Base-by-base conservation (phyloP, 2,329 filamentous ascomycete species). In the Fonsecaea pedrosoi region DNA sequence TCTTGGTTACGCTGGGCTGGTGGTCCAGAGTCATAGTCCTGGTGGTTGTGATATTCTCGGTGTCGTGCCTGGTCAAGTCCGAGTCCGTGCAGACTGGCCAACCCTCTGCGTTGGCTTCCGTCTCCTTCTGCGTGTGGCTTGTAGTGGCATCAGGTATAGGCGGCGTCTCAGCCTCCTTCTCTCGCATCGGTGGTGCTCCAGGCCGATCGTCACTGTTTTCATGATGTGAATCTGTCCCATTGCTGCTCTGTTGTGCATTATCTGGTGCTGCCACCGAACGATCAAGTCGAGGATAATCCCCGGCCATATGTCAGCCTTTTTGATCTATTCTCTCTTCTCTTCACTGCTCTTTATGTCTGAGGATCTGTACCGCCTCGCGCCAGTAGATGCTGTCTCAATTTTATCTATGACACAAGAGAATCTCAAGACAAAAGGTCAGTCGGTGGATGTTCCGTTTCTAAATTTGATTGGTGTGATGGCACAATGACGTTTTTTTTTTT, bases 1-100 rank as follows among this genome's bases (percentile, higher is more conserved):
- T 64, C 15, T 30, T 34, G 12, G 62, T 32, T 30, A 64, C 30
- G 62, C 62, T 64, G 9, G 10, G 38, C 8, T 53, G 30, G 21
- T 32, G 54, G 5, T 30, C 38, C 3, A 25, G 18, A 12, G 21
- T 50, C 18, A 8, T 13, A 18, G 45, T 50, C 21, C 45, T 50
- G 45, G 21, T 50, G 18, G 45, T 50, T 9, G 45, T 18, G 45
- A 30, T 32, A 32, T 32, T 32, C 1, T 32, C 45, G 45, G 45
- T 50, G 10, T 50, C 45, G 45, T 50, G 45, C 10, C 45, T 50
- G 45, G 45, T 50, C 45, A 50, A 25, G 9, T 25, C 18, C 12
- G 18, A 50, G 21, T 50, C 45, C 21, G 8, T 30, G 10, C 45
- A 10, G 9, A 18, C 1, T 0, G 21, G 45, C 9, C 9, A 9